Evolutionary conservation across 306 rosid genomes (phyloP).

Genomic region (Leucaena leucocephala): DNA sequence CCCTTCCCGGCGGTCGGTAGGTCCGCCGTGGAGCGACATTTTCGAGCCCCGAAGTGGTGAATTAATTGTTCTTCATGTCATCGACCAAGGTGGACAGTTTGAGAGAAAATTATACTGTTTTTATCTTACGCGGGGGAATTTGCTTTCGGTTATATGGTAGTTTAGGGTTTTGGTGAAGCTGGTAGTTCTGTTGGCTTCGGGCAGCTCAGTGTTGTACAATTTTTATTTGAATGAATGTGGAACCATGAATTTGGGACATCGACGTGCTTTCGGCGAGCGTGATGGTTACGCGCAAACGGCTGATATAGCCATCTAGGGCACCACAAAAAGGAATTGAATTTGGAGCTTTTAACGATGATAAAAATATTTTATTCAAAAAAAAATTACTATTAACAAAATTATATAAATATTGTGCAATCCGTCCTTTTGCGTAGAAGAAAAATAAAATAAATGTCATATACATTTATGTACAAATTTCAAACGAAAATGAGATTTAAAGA

Average conservation of each 20-base stretch:
- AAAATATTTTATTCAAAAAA: no score
- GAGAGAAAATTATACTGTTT: constrained; percentile 14
- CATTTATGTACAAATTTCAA: no score
- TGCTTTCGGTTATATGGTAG: background rate
- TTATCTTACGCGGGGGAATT: background rate
- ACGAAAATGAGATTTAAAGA: no score
- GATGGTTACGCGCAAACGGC: background rate
- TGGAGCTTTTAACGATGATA: no score
- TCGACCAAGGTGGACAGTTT: background rate
- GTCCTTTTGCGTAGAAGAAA: no score
- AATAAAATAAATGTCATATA: no score
- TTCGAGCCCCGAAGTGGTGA: constrained; percentile 18
- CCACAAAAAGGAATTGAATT: no score
- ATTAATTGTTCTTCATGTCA: constrained; percentile 23
- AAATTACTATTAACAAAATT: no score
- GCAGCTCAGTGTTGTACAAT: background rate
- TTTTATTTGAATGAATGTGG: background rate
- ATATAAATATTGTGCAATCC: no score
- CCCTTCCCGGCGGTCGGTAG: constrained; percentile 33
- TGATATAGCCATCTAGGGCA: background rate
- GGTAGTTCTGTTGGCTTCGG: background rate
- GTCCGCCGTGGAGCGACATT: constrained; percentile 37
- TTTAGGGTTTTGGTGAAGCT: constrained; percentile 21
- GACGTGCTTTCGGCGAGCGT: constrained; percentile 24
- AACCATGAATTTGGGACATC: background rate